These are phyloP conservation scores for Exsudoporus frostii DNA, from an alignment of 768 basidiomycete genomes.

Conservation along the genomic window DNA sequence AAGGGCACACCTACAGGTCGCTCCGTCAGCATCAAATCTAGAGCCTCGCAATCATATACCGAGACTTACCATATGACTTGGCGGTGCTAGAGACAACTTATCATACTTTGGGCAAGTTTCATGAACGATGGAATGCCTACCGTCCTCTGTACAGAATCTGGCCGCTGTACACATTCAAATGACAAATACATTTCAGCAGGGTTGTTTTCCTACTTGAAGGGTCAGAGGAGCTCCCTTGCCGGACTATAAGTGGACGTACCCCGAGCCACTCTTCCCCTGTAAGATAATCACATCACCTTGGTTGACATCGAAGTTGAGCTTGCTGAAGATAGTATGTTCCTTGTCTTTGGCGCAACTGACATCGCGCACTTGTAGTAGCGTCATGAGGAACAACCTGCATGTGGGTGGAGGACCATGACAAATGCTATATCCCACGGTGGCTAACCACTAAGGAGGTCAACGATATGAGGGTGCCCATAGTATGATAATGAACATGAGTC, in stretches of 20 bases:
- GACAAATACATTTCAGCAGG: conserved; percentile 79
- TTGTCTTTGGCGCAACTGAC: conserved; percentile 48
- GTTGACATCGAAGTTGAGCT: conserved; percentile 58
- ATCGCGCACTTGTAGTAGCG: conserved; percentile 51
- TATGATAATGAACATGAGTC: conserved; percentile 25
- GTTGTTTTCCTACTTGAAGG: conserved; percentile 54
- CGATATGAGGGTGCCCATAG: conserved; percentile 17
- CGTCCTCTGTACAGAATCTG: conserved; percentile 62
- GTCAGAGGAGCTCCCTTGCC: conserved; percentile 1
- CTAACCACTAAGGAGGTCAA: not conserved
- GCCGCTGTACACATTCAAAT: conserved; percentile 70
- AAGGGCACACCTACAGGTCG: conserved; percentile 59
- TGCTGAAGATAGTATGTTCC: conserved; percentile 53
- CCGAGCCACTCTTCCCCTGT: conserved; percentile 78
- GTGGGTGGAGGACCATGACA: not conserved
- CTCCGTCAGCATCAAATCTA: not conserved
- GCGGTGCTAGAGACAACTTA: conserved; percentile 40
- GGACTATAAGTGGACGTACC: conserved; percentile 36
- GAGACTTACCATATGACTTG: conserved; percentile 42
- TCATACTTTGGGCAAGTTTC: not conserved
- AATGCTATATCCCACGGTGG: conserved; percentile 17
- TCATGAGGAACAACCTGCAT: not conserved
- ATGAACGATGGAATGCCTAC: conserved; percentile 37
- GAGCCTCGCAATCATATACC: not conserved
- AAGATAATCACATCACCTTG: conserved; percentile 75